Evolutionary conservation across 176 grass and related monocot genomes (phyloP).

Genomic region (Ensete ventricosum): DNA sequence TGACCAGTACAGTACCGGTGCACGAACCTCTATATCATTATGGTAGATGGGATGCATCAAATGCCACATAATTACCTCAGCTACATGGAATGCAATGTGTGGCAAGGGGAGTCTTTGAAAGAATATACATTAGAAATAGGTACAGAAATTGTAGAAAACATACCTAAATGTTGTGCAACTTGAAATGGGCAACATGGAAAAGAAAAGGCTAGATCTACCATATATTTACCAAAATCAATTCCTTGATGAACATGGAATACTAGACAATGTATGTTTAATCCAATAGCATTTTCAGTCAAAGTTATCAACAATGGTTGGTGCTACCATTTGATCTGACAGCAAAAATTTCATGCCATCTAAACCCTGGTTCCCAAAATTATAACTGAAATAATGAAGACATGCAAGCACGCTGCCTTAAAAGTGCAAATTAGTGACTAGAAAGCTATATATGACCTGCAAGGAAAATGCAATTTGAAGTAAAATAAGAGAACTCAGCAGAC

Average conservation of each 20-base stretch:
- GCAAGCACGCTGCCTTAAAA: background rate
- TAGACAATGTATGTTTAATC: too few species aligned
- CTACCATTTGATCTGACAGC: background rate
- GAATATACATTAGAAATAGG: background rate
- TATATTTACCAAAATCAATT: too few species aligned
- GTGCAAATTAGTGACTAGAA: too few species aligned
- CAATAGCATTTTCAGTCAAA: too few species aligned
- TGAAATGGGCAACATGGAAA: background rate
- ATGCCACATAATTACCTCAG: background rate
- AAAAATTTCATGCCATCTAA: background rate
- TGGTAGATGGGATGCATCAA: background rate
- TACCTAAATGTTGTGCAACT: background rate
- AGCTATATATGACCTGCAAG: too few species aligned
- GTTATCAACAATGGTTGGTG: too few species aligned
- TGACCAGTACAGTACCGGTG: too few species aligned
- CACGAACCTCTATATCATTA: too few species aligned
- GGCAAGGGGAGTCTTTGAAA: background rate
- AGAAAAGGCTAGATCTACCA: background rate
- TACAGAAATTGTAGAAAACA: background rate
- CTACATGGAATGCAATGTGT: background rate
- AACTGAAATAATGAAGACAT: background rate
- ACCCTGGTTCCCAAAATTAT: background rate
- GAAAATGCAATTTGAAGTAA: background rate
- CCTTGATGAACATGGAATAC: too few species aligned
- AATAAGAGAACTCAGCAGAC: constrained; percentile 38